These are phyloP conservation scores for Trypanosoma rangeli DNA, from an alignment of 208 protist species.

Conservation along the genomic window DNA sequence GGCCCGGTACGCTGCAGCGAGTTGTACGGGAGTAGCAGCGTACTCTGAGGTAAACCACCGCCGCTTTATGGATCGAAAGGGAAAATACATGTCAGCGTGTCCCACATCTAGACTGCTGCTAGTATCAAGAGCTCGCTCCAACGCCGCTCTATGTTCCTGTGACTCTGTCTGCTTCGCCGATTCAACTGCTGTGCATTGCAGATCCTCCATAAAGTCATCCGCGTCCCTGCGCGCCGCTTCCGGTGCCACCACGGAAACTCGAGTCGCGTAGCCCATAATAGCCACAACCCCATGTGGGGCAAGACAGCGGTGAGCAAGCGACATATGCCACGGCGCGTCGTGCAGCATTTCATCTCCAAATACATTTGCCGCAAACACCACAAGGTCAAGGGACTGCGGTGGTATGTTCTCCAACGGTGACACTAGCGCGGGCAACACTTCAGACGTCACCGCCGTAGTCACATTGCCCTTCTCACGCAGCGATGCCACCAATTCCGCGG, in stretches of 20 bases:
- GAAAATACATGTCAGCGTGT: slow-evolving; percentile 79
- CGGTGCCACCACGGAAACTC: slow-evolving; percentile 43
- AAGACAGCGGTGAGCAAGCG: slow-evolving; percentile 62
- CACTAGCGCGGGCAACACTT: slow-evolving; percentile 11
- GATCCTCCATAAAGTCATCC: slow-evolving; percentile 39
- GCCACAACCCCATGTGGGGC: slow-evolving; percentile 75
- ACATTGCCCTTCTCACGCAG: background rate
- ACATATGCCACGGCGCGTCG: slow-evolving; percentile 79
- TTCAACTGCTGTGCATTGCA: slow-evolving; percentile 20
- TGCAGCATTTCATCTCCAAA: slow-evolving; percentile 78
- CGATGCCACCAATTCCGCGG: background rate
- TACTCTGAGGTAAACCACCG: slow-evolving; percentile 78
- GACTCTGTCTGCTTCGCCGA: background rate
- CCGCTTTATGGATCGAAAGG: slow-evolving; percentile 61
- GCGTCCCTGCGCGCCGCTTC: slow-evolving; percentile 43
- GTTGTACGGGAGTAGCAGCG: slow-evolving; percentile 41
- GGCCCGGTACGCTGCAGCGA: slow-evolving; percentile 43
- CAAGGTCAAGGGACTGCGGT: slow-evolving; percentile 56
- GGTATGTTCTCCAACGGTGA: slow-evolving; percentile 45
- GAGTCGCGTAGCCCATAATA: slow-evolving; percentile 47
- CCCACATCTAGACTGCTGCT: slow-evolving; percentile 39
- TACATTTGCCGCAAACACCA: slow-evolving; percentile 74
- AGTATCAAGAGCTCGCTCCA: slow-evolving; percentile 28
- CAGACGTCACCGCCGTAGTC: background rate
- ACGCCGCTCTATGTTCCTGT: slow-evolving; percentile 6